Evolutionary conservation across 192 early-diverging fungal genomes (phyloP), one percentile per base, ranked within the genome.

Genomic region (Coemansia sp.): DNA sequence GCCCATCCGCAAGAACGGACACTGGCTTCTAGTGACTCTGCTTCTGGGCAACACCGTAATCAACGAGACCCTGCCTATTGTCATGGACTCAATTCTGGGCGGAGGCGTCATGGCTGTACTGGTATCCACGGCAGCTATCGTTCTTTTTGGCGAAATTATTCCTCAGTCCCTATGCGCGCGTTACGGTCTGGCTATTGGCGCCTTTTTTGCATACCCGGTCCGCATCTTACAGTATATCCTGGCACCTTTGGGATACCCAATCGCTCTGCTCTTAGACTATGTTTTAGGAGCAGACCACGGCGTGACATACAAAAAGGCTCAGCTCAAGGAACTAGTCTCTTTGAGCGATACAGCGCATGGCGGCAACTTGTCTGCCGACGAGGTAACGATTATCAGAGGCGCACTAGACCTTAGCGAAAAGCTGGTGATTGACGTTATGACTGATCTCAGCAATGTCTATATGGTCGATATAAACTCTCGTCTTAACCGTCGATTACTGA

Each of bases 131-230:
- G 88, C 87, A 0, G 77, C 95, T 41, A 94, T 99, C 68, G 92
- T 99, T 11, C 68, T 98, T 41, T 98, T 96, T 83, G 94, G 97
- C 67, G 97, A 99, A 87, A 93, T 98, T 59, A 91, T 98, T 63
- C 95, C 96, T 21, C 95, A 97, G 68, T 91, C 95, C 10, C 82
- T 96, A 7, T 97, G 94, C 66, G 88, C 94, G 7, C 86, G 92
- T 9, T 89, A 96, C 74, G 95, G 96, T 0, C 85, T 98, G 42
- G 87, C 89, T 4, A 87, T 98, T 36, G 96, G 96, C 5, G 94
- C 96, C 4, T 89, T 90, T 44, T 94, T 96, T 78, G 92, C 95
- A 15, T 90, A 86, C 73, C 89, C 73, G 0, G 90, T 93, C 58
- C 75, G 90, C 32, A 45, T 82, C 8, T 64, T 93, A 21, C 90